Evolutionary conservation across 306 rosid species (phyloP).

Genomic region (Pterocarpus macrocarpus): DNA sequence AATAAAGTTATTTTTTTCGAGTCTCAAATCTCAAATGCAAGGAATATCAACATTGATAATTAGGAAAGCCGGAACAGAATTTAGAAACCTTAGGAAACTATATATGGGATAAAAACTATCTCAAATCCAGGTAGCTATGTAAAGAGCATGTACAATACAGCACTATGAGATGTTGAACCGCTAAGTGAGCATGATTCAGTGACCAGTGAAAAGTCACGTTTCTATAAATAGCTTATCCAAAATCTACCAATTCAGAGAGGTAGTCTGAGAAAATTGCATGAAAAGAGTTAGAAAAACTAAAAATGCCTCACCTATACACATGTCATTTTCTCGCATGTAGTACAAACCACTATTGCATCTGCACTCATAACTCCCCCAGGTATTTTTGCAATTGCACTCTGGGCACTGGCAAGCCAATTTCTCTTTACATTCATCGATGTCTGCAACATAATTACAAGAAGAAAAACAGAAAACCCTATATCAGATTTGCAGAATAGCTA

Average conservation of each 20-base stretch:
- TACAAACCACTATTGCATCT: constrained; percentile 67
- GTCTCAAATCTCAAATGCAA: background rate
- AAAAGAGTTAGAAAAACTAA: constrained; percentile 23
- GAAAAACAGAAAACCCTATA: constrained; percentile 1
- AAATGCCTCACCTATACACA: constrained; percentile 74
- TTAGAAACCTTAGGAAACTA: too few species aligned
- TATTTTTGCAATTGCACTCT: constrained; percentile 83
- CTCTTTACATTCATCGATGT: constrained; percentile 89
- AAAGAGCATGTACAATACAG: background rate
- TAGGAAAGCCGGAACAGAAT: too few species aligned
- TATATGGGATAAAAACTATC: too few species aligned
- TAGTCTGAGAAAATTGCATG: background rate
- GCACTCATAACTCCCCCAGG: constrained; percentile 97
- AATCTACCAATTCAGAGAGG: background rate
- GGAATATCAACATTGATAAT: too few species aligned
- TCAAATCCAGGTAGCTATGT: background rate
- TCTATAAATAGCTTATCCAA: background rate
- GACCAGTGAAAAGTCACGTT: background rate
- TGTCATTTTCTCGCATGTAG: constrained; percentile 78
- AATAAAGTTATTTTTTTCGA: background rate
- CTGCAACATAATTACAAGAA: constrained; percentile 52
- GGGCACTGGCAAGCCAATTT: constrained; percentile 84
- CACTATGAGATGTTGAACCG: too few species aligned
- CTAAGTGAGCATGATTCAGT: too few species aligned
- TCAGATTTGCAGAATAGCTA: background rate